Conservation (phyloP, 2,329 filamentous ascomycete genomes). For the Stagonosporopsis vannaccii region DNA sequence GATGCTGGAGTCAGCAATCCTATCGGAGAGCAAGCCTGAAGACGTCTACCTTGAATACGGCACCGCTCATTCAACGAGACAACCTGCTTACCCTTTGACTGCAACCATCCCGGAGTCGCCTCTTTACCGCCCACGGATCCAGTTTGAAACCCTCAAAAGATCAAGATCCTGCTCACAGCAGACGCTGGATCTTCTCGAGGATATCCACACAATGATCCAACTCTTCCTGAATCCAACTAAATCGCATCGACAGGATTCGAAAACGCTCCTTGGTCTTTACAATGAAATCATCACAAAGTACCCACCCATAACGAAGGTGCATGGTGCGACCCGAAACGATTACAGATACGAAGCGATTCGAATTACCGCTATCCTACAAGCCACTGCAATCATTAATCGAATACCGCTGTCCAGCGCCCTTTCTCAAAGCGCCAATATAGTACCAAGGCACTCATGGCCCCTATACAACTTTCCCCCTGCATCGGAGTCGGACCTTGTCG, state of each 20-base stretch:
- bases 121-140: constrained; percentile 40
- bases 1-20: constrained; percentile 40
- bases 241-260: constrained; percentile 25
- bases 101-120: constrained; percentile 47
- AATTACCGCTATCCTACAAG: constrained; percentile 40
- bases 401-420: constrained; percentile 40
- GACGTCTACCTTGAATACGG: constrained; percentile 40
- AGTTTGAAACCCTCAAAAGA: constrained; percentile 38
- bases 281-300: constrained; percentile 32
- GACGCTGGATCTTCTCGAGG: constrained; percentile 35
- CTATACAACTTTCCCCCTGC: constrained; percentile 16
- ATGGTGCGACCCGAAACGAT: constrained; percentile 25
- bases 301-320: constrained; percentile 20
- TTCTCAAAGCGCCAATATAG: constrained; percentile 9
- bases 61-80: constrained; percentile 16
- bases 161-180: constrained; percentile 23
- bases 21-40: constrained; percentile 38
- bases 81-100: constrained; percentile 21
- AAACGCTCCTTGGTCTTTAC: constrained; percentile 27
- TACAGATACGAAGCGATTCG: constrained; percentile 49
- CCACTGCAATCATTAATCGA: constrained; percentile 39
- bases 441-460: neutral
- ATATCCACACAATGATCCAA: constrained; percentile 42
- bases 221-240: constrained; percentile 35
- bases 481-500: constrained; percentile 3